Base-by-base conservation (phyloP, 2,329 filamentous ascomycete genomes). In the Clarireedia homoeocarpa region DNA sequence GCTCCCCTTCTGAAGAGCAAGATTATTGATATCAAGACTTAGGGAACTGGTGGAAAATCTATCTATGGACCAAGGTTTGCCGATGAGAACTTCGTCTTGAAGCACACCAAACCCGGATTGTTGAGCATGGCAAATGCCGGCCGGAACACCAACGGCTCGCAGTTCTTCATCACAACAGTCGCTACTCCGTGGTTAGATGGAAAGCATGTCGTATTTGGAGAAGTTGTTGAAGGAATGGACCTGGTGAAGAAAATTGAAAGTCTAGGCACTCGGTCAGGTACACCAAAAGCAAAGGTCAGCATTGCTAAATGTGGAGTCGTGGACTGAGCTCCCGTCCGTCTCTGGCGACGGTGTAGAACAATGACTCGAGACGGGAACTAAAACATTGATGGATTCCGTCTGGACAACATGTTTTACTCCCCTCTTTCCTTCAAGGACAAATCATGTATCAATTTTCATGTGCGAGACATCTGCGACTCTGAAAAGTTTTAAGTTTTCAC, bases 111-210 rank as follows among this genome's bases (percentile, higher is more conserved):
- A 67, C 85, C 86, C 61, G 88, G 86, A 77, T 81, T 91, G 66
- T 81, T 96, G 64, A 95, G 90, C 75, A 96, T 96, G 90, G 90
- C 91, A 73, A 96, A 96, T 76, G 88, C 91, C 66, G 91, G 91
- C 66, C 87, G 87, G 71, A 95, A 97, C 86, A 97, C 92, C 73
- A 99, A 99, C 77, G 94, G 94, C 68, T 95, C 89, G 49, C 94
- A 99, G 69, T 99, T 99, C 81, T 99, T 99, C 81, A 78, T 97
- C 66, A 99, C 94, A 47, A 97, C 94, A 14, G 89, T 95, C 24
- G 79, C 85, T 15, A 97, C 94, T 10, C 91, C 91, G 46, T 94
- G 97, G 71, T 82, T 97, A 36, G 91, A 99, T 71, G 83, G 84
- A 70, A 97, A 97, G 79, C 92, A 99, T 74, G 94, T 97, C 46